Conservation (phyloP, 805 yeast species). For the Nakazawaea ambrosiae region DNA sequence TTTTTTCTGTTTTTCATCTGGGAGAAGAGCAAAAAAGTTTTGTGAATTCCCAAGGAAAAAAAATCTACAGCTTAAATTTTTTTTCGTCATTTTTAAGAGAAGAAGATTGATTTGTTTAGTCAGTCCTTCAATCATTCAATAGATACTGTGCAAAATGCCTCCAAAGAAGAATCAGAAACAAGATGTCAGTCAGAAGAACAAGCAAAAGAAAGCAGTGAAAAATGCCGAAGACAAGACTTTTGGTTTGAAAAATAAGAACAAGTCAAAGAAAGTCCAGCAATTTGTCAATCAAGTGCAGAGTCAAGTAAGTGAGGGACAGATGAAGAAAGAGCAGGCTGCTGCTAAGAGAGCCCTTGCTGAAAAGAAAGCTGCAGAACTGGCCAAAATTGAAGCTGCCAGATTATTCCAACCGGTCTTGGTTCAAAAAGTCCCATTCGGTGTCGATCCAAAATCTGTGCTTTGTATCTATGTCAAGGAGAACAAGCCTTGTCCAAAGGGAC, state of each 20-base stretch:
- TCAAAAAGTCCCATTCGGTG: slow-evolving; percentile 93
- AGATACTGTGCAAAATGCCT: too few species aligned
- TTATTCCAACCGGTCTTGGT: slow-evolving; percentile 59
- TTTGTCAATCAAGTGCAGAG: slow-evolving; percentile 61
- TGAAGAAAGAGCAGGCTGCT: slow-evolving; percentile 39
- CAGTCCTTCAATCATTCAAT: too few species aligned
- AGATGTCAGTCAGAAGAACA: slow-evolving; percentile 56
- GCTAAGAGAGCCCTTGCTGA: slow-evolving; percentile 74
- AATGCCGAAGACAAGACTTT: slow-evolving; percentile 83
- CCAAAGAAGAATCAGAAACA: slow-evolving; percentile 75
- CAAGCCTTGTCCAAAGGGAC: slow-evolving; percentile 77
- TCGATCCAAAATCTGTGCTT: slow-evolving; percentile 89
- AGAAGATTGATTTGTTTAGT: too few species aligned
- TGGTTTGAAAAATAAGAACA: slow-evolving; percentile 93
- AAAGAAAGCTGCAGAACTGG: slow-evolving; percentile 86
- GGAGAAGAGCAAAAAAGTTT: too few species aligned
- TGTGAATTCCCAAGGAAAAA: too few species aligned
- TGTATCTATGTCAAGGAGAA: slow-evolving; percentile 84
- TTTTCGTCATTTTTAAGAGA: too few species aligned
- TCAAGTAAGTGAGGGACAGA: slow-evolving; percentile 45
- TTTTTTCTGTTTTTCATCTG: too few species aligned
- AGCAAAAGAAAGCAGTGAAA: slow-evolving; percentile 50
- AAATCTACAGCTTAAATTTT: too few species aligned
- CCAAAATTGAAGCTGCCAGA: slow-evolving; percentile 80
- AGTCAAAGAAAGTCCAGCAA: slow-evolving; percentile 83